Percentiles rank a stretch among this genome's conserved stretches.
Conservation (phyloP, 2,329 filamentous ascomycete species). For the Arthrobotrys entomopaga region DNA sequence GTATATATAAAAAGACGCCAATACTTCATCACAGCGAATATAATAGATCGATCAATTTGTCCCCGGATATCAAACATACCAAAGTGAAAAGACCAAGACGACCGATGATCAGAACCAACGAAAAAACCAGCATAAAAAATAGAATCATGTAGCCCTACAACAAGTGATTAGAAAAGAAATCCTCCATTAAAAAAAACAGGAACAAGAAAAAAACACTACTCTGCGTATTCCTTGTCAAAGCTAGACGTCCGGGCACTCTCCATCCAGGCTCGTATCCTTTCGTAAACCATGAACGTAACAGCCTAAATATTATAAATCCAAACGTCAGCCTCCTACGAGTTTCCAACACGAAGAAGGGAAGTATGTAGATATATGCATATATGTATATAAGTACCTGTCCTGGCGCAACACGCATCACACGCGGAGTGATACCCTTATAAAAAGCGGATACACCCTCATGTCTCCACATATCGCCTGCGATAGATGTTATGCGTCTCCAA, state of each 20-base stretch:
- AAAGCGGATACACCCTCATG: conserved; percentile 95
- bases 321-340: too few species aligned
- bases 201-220: conserved; percentile 52
- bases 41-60: not conserved
- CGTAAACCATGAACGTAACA: conserved; percentile 70
- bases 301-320: conserved; percentile 60
- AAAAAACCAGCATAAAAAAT: conserved; percentile 4
- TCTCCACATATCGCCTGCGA: conserved; percentile 87
- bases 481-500: conserved; percentile 78
- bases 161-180: conserved; percentile 31
- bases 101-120: not conserved
- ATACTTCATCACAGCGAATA: conserved; percentile 7
- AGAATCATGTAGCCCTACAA: conserved; percentile 34
- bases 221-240: conserved; percentile 65
- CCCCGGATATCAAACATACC: not conserved
- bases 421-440: conserved; percentile 98
- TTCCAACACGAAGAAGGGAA: too few species aligned
- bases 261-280: conserved; percentile 64
- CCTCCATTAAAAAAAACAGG: conserved; percentile 12
- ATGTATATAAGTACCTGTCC: conserved; percentile 72
- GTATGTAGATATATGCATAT: not conserved
- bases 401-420: conserved; percentile 96
- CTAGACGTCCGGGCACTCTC: conserved; percentile 62
- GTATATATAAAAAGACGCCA: conserved; percentile 3
- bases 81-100: too few species aligned